Percentiles rank a stretch among this genome's conserved stretches.
phyloP scores from a whole-genome alignment of 2,329 filamentous ascomycete species.

The Rhinocladiella similis region DNA sequence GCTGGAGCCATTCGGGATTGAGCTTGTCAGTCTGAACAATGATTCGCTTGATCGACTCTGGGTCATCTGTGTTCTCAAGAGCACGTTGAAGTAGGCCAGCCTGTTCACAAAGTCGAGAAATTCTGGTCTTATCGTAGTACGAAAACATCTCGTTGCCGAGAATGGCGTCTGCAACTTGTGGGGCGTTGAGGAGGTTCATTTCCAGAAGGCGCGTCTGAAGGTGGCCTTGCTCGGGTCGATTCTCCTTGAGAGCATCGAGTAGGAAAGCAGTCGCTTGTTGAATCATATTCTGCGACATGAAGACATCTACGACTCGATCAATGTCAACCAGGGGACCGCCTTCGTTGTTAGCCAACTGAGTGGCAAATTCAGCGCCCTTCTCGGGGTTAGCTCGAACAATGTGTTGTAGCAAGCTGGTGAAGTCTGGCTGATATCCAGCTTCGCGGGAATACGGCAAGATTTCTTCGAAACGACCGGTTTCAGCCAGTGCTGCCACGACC shows the following conservation, averaged over 20 bases:
- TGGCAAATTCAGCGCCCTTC: slow-evolving; percentile 92
- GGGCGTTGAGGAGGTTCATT: slow-evolving; percentile 96
- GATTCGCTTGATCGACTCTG: slow-evolving; percentile 85
- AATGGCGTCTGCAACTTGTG: slow-evolving; percentile 96
- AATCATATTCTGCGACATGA: slow-evolving; percentile 96
- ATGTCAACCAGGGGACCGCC: slow-evolving; percentile 85
- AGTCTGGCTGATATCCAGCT: slow-evolving; percentile 90
- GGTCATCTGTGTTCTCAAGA: slow-evolving; percentile 91
- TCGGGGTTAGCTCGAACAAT: slow-evolving; percentile 89
- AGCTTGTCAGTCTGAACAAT: slow-evolving; percentile 81
- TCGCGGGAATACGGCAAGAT: slow-evolving; percentile 89
- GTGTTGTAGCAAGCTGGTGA: slow-evolving; percentile 86
- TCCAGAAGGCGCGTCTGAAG: slow-evolving; percentile 93
- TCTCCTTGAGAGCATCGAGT: slow-evolving; percentile 90
- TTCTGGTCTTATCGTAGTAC: slow-evolving; percentile 87
- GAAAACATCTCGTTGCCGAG: slow-evolving; percentile 98
- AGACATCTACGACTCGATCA: slow-evolving; percentile 93
- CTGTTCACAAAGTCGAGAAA: slow-evolving; percentile 89
- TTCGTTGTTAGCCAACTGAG: slow-evolving; percentile 86
- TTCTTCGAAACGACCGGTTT: slow-evolving; percentile 95
- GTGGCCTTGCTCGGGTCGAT: slow-evolving; percentile 88
- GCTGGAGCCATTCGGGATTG: slow-evolving; percentile 85
- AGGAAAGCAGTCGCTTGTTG: slow-evolving; percentile 98
- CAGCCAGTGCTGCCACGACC: slow-evolving; percentile 90
- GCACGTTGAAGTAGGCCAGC: slow-evolving; percentile 84